Percentiles rank a stretch among this genome's conserved stretches.
These are phyloP conservation scores for Megacollybia platyphylla DNA, from an alignment of 1,284 basidiomycete genomes.

Conservation along the genomic window DNA sequence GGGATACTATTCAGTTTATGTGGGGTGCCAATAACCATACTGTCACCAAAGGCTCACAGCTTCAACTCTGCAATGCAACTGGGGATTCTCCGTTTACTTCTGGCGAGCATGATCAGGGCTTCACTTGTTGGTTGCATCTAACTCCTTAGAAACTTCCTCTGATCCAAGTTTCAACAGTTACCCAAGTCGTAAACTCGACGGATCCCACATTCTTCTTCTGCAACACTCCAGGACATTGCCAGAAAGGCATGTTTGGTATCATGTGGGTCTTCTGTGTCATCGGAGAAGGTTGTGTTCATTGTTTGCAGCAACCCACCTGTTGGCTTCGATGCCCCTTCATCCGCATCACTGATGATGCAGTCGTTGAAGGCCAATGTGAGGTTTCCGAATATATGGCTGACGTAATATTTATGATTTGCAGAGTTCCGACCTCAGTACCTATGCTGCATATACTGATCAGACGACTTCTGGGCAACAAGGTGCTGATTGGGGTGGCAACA, in stretches of 20 bases:
- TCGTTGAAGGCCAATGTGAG: slow-evolving; percentile 32
- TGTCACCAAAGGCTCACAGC: slow-evolving; percentile 58
- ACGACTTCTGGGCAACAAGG: slow-evolving; percentile 37
- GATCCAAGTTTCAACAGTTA: slow-evolving; percentile 24
- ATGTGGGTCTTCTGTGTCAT: slow-evolving; percentile 22
- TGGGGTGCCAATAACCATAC: slow-evolving; percentile 69
- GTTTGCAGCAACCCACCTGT: slow-evolving; percentile 42
- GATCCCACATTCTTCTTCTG: slow-evolving; percentile 65
- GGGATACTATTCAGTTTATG: slow-evolving; percentile 63
- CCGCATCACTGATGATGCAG: slow-evolving; percentile 39
- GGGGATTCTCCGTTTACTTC: slow-evolving; percentile 45
- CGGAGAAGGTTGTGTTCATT: not conserved
- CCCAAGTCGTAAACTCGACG: slow-evolving; percentile 59
- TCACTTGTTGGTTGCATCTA: slow-evolving; percentile 33
- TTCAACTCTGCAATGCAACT: slow-evolving; percentile 61
- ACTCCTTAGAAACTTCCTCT: not conserved
- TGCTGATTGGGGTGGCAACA: slow-evolving; percentile 47
- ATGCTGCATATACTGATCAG: slow-evolving; percentile 35
- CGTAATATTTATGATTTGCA: slow-evolving; percentile 8
- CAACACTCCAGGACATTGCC: slow-evolving; percentile 50
- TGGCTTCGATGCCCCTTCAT: slow-evolving; percentile 25
- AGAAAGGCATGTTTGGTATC: slow-evolving; percentile 75
- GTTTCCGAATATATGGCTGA: slow-evolving; percentile 5
- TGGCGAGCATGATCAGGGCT: slow-evolving; percentile 47
- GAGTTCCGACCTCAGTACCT: slow-evolving; percentile 43